phyloP scores from a whole-genome alignment of 352 stramenopile genomes.

The Pythium rhizo-oryzae region DNA sequence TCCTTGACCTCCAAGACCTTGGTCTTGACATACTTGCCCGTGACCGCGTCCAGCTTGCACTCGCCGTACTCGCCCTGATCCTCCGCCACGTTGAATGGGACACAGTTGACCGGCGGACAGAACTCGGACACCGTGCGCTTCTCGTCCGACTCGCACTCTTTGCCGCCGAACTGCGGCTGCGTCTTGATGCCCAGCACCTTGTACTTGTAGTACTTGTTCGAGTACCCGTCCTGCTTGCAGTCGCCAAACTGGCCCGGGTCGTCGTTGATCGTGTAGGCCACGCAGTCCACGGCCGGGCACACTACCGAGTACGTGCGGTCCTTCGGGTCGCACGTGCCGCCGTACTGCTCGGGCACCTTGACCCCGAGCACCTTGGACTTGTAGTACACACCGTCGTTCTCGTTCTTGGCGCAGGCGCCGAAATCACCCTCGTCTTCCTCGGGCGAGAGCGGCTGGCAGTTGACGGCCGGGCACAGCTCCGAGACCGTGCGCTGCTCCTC shows the following conservation, averaged over 20 bases:
- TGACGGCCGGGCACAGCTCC: not conserved
- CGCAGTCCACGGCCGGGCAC: not conserved
- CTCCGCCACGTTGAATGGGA: not conserved
- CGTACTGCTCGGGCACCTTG: not conserved
- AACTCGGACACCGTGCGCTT: not conserved
- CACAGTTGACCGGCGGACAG: not conserved
- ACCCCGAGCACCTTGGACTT: not conserved
- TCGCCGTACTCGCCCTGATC: not conserved
- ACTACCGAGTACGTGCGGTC: not conserved
- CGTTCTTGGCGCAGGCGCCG: not conserved
- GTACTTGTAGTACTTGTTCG: not conserved
- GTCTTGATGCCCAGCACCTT: conserved; percentile 1
- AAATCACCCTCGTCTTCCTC: not conserved
- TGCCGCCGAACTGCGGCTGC: not conserved
- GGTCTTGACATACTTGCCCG: not conserved
- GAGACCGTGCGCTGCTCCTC: not conserved
- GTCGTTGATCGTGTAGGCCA: not conserved
- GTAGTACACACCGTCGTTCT: not conserved
- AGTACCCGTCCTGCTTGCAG: not conserved
- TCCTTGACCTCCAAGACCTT: not conserved
- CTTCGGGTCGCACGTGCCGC: not conserved
- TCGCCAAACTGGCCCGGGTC: not conserved
- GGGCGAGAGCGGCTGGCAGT: not conserved
- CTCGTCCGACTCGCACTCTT: not conserved
- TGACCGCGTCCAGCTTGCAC: not conserved